Evolutionary conservation across 148 eudicot species (phyloP).

Genomic region (Rhododendron ovatum): DNA sequence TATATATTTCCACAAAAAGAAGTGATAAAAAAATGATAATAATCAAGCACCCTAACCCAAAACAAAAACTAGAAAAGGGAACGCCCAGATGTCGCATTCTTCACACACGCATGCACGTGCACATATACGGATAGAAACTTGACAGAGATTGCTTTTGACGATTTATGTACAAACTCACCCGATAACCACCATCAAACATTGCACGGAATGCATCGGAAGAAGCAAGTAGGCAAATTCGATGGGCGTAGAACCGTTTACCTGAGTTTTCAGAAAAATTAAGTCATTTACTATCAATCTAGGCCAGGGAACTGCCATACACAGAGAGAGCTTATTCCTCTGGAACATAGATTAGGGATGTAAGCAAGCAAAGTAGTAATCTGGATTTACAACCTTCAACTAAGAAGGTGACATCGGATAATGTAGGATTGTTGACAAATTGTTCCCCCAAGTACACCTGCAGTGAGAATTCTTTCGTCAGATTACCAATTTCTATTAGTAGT

Average conservation of each 20-base stretch:
- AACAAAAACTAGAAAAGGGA: background rate
- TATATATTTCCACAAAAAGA: background rate
- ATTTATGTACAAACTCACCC: slow-evolving; percentile 49
- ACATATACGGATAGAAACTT: background rate
- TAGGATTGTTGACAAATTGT: slow-evolving; percentile 78
- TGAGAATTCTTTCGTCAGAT: slow-evolving; percentile 2
- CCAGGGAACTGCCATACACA: background rate
- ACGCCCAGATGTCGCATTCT: background rate
- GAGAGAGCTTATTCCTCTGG: background rate
- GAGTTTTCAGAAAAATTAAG: background rate
- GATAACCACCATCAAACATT: slow-evolving; percentile 98
- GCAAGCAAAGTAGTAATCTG: background rate
- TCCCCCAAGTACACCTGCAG: slow-evolving; percentile 91
- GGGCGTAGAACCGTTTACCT: slow-evolving; percentile 90
- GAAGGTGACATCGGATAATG: slow-evolving; percentile 81
- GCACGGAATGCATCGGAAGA: slow-evolving; percentile 98
- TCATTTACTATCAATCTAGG: background rate
- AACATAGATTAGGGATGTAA: slow-evolving; percentile 1
- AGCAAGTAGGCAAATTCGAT: slow-evolving; percentile 93
- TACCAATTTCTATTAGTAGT: background rate
- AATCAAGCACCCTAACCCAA: background rate
- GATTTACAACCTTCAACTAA: slow-evolving; percentile 68
- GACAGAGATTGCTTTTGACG: background rate
- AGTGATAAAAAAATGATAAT: background rate
- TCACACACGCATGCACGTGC: background rate